Base-by-base conservation (phyloP, 352 stramenopile genomes). In the Pythium volutum region DNA sequence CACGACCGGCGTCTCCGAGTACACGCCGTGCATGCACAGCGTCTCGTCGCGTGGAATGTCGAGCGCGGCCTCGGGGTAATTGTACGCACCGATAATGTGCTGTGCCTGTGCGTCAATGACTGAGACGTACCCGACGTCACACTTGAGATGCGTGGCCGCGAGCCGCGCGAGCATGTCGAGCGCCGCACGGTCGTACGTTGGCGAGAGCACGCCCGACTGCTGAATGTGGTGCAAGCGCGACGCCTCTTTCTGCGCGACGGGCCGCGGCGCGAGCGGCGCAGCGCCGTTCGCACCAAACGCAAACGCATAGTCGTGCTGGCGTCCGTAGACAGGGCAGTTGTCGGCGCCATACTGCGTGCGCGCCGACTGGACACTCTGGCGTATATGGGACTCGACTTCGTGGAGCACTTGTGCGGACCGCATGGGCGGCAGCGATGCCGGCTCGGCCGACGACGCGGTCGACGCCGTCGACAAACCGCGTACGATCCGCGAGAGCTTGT, bases 91-190 rank as follows among this genome's bases (percentile, higher is more conserved):
- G 11, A 87, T 67, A 33, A 63, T 66, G 62, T 77, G 76, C 23
- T 76, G 53, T 18, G 7, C 51, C 42, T 79, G 10, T 15, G 36
- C 64, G 50, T 86, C 77, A 1, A 89, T 58, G 47, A 88, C 73
- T 15, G 77, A 87, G 87, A 89, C 73, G 34, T 82, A 86, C 23
- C 79, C 79, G 27, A 87, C 77, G 11, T 76, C 70, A 50, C 79
- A 87, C 23, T 70, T 73, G 22, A 89, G 64, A 20, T 71, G 68
- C 51, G 79, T 65, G 25, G 79, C 77, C 12, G 77, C 77, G 33
- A 87, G 65, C 47, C 85, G 68, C 0, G 74, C 77, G 20, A 89
- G 71, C 63, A 89, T 49, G 25, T 87, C 72, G 10, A 89, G 58
- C 23, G 77, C 77, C 75, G 36, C 18, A 15, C 18, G 10, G 60